These are phyloP conservation scores for Quercus gilva DNA, from an alignment of 306 rosid species.

Conservation along the genomic window DNA sequence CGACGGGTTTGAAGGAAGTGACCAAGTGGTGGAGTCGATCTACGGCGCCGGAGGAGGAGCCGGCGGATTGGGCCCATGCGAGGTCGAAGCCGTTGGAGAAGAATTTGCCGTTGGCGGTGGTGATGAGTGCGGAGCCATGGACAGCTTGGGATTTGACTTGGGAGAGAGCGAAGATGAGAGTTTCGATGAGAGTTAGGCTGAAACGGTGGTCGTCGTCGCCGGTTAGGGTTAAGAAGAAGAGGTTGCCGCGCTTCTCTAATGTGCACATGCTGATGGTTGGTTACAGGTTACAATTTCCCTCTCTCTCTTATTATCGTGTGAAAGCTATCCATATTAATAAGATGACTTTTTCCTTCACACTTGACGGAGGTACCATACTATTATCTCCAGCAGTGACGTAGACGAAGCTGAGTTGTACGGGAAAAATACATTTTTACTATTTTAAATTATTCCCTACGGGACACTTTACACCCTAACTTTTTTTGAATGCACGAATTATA, in stretches of 20 bases:
- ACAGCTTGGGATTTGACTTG: constrained; percentile 41
- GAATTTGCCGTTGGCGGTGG: constrained; percentile 64
- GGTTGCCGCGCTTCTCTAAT: constrained; percentile 54
- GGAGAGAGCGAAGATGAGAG: no score
- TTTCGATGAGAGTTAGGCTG: constrained; percentile 41
- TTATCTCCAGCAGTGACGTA: no score
- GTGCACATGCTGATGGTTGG: constrained; percentile 44
- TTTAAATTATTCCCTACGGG: no score
- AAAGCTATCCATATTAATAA: no score
- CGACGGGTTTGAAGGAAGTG: constrained; percentile 38
- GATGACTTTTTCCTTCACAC: no score
- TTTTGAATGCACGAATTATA: rapidly evolving
- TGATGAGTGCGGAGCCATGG: constrained; percentile 61
- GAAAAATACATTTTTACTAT: no score
- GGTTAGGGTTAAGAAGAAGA: constrained; percentile 55
- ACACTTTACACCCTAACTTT: rapidly evolving
- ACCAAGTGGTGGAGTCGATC: constrained; percentile 46
- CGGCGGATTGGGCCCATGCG: constrained; percentile 55
- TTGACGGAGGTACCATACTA: no score
- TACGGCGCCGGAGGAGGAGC: constrained; percentile 30
- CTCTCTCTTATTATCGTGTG: neutral
- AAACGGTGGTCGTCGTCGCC: constrained; percentile 64
- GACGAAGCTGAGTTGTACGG: no score
- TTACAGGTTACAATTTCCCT: neutral
- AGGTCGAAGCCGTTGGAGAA: constrained; percentile 83